These are phyloP conservation scores for Paramyrothecium sp. DNA, from an alignment of 2,329 filamentous ascomycete genomes.

Conservation along the genomic window DNA sequence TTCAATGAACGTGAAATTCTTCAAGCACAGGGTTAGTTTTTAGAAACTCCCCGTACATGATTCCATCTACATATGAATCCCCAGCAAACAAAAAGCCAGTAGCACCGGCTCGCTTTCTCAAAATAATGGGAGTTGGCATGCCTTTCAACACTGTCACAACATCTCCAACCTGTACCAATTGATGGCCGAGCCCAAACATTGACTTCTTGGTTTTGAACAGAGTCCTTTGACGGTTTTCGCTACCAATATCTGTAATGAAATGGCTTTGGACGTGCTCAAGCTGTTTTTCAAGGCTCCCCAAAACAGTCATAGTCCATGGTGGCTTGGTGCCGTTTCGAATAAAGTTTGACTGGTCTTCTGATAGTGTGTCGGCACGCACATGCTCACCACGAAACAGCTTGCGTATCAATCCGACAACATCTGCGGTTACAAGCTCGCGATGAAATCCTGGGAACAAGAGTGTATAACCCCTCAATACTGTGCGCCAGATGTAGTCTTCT, in stretches of 20 bases:
- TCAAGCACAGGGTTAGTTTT: neutral
- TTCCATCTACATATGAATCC: neutral
- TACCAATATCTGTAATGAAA: neutral
- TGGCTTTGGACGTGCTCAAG: neutral
- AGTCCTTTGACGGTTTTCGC: neutral
- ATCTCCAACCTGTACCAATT: neutral
- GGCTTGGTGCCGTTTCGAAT: neutral
- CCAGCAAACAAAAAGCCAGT: neutral
- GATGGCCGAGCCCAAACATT: neutral
- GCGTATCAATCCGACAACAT: neutral
- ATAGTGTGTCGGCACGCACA: neutral
- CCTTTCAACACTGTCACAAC: neutral
- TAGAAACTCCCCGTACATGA: neutral
- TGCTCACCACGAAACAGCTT: neutral
- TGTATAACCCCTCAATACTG: neutral
- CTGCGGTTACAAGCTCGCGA: neutral
- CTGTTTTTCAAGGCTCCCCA: neutral
- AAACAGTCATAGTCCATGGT: neutral
- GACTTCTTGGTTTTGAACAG: neutral
- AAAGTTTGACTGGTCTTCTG: neutral
- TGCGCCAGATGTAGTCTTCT: neutral
- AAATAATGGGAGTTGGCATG: neutral
- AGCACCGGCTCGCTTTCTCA: neutral
- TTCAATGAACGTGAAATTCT: neutral
- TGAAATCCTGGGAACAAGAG: neutral